Evolutionary conservation across 495 filamentous ascomycete genomes (phyloP), one percentile per base, ranked within the genome.

Genomic region (Melanomma pulvis-pyrius): DNA sequence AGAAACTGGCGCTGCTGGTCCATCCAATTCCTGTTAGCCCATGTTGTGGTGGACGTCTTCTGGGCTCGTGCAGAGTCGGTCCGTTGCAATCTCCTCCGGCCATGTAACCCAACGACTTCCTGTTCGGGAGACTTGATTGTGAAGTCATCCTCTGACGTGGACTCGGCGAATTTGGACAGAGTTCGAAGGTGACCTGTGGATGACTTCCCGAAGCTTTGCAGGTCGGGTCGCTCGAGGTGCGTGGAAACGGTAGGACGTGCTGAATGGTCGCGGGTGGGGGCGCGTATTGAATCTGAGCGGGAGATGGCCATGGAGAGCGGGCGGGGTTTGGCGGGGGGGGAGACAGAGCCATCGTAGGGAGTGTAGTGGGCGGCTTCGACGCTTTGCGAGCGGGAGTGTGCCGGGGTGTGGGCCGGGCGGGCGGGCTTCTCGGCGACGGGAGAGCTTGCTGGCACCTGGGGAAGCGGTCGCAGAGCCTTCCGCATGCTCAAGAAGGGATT

Each of bases 1-100:
- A 98, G 80, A 73, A 96, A 98, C 74, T 98, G 92, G 53, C 96
- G 84, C 74, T 97, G 92, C 74, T 94, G 92, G 75, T 99, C 96
- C 93, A 99, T 98, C 96, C 94, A 98, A 71, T 92, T 96, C 47
- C 91, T 86, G 19, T 88, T 91, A 59, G 87, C 88, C 89, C 92
- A 97, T 80, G 80, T 79, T 87, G 76, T 52, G 5, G 59, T 25
- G n/a, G 76, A 81, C 73, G 69, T 77, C 72, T 78, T 82, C 61
- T 84, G 79, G 67, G 80, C 68, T 71, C 82, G 67, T 15, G 79
- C 80, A 11, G 85, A 87, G 56, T 85, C 87, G 12, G 86, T 84
- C 61, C 91, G 82, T 77, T 97, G 96, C 62, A 99, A 77, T 66
- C 88, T 87, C 57, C 90, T 82, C 51, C 94, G 86, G 26, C 93